phyloP scores from a whole-genome alignment of 805 yeast species.

The Cyberlindnera misumaiensis region DNA sequence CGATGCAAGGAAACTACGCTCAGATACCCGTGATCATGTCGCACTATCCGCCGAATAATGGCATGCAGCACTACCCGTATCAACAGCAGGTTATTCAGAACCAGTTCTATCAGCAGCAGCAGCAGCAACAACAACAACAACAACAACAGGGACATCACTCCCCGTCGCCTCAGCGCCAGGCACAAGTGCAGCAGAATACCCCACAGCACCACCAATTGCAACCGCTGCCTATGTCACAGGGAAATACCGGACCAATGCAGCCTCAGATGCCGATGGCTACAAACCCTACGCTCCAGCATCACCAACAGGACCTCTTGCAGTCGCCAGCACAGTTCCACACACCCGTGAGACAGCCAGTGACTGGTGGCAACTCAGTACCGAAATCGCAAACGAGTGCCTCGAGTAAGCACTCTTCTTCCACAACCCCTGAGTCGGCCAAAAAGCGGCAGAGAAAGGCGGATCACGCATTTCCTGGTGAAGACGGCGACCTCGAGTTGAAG shows the following conservation, averaged over 20 bases:
- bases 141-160: conserved; percentile 1
- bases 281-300: not conserved
- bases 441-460: conserved; percentile 23
- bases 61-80: conserved; percentile 13
- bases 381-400: not conserved
- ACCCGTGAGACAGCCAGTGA: conserved; percentile 17
- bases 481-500: conserved; percentile 32
- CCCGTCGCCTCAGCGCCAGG: conserved; percentile 1
- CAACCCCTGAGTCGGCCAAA: conserved; percentile 19
- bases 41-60: conserved; percentile 14
- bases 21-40: conserved; percentile 18
- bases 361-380: conserved; percentile 3
- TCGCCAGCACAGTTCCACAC: conserved; percentile 17
- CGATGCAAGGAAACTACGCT: not conserved
- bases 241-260: not conserved
- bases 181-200: conserved; percentile 5
- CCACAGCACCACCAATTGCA: conserved; percentile 8
- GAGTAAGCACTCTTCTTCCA: not conserved
- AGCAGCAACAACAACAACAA: conserved; percentile 7
- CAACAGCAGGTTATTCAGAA: conserved; percentile 9
- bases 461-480: conserved; percentile 23
- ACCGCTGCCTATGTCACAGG: conserved; percentile 1
- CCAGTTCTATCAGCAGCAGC: conserved; percentile 7
- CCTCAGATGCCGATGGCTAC: not conserved
- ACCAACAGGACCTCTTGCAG: conserved; percentile 2